Base-by-base conservation (phyloP, 2,329 filamentous ascomycete genomes). In the Aspergillus texensis region DNA sequence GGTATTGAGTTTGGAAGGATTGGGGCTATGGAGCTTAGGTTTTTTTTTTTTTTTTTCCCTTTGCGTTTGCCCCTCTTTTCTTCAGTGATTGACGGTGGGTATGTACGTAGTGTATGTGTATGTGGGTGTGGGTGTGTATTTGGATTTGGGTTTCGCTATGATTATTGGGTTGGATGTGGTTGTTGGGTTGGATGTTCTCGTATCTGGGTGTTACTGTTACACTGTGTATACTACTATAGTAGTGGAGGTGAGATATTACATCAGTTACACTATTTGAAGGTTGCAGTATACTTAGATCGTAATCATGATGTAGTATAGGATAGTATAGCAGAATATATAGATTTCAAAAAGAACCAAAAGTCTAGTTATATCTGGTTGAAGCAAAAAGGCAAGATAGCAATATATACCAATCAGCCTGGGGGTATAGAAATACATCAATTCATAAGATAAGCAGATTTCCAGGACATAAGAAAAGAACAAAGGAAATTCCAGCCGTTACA, bases 361-460 rank as follows among this genome's bases (percentile, higher is more conserved):
- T 48, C 21, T 48, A 24, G 24, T 19, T 28, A 26, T 14, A 48
- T 48, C 28, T 28, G 6, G 12, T 14, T 48, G 12, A 30, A 28
- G 4, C 55, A 28, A 30, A 60, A 56, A 26, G 28, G 19, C 28
- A 32, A 4, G 6, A n/a, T 16, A n/a, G 45, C 24, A 30, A 43
- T 32, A 30, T 30, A 52, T 21, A 28, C 30, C 6, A 8, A n/a
- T 52, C 4, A 32, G 28, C 28, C 26, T 21, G 26, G 48, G 43
- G 48, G 48, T 52, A 52, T 52, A 52, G 19, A 52, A 32, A 21
- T 52, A 52, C 48, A 52, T 52, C 30, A 30, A 52, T 52, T 52
- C 48, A 52, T 52, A n/a, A 52, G 4, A n/a, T n/a, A n/a, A 50
- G 26, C 16, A 30, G 26, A 28, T 19, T 30, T 16, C n/a, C n/a